phyloP scores from a whole-genome alignment of 768 basidiomycete species.

The Lactarius pseudohatsudake region DNA sequence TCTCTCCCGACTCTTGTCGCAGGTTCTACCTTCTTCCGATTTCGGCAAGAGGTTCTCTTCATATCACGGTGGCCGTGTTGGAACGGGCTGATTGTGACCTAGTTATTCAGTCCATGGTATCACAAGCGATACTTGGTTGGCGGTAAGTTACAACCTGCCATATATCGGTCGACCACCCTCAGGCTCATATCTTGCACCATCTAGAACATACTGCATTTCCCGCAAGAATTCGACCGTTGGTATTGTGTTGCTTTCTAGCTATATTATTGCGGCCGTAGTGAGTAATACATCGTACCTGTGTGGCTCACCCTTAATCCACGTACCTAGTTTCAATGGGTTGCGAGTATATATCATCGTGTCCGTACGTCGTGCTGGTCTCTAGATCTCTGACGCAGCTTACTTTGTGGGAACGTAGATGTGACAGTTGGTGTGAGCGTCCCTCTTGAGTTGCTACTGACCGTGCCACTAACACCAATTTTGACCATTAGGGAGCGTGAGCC shows the following conservation, averaged over 20 bases:
- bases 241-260: slow-evolving; percentile 41
- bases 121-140: slow-evolving; percentile 61
- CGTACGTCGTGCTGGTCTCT: slow-evolving; percentile 39
- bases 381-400: slow-evolving; percentile 6
- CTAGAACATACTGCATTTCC: slow-evolving; percentile 58
- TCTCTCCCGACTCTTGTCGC: slow-evolving; percentile 47
- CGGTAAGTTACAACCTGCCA: slow-evolving; percentile 41
- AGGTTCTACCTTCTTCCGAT: slow-evolving; percentile 55
- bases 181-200: not conserved
- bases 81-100: slow-evolving; percentile 9
- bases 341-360: slow-evolving; percentile 50
- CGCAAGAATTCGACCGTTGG: slow-evolving; percentile 46
- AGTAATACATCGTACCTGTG: slow-evolving; percentile 34
- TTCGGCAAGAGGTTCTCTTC: slow-evolving; percentile 55
- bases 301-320: no score
- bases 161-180: not conserved
- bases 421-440: not conserved
- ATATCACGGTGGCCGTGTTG: not conserved
- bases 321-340: slow-evolving; percentile 52
- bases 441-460: not conserved
- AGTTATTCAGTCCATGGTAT: slow-evolving; percentile 67
- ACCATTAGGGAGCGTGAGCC: slow-evolving; percentile 39
- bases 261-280: slow-evolving; percentile 46
- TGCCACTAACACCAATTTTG: not conserved
- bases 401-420: slow-evolving; percentile 22